Evolutionary conservation across 1,284 basidiomycete species (phyloP), one percentile per base, ranked within the genome.

Genomic region (Malassezia caprae): DNA sequence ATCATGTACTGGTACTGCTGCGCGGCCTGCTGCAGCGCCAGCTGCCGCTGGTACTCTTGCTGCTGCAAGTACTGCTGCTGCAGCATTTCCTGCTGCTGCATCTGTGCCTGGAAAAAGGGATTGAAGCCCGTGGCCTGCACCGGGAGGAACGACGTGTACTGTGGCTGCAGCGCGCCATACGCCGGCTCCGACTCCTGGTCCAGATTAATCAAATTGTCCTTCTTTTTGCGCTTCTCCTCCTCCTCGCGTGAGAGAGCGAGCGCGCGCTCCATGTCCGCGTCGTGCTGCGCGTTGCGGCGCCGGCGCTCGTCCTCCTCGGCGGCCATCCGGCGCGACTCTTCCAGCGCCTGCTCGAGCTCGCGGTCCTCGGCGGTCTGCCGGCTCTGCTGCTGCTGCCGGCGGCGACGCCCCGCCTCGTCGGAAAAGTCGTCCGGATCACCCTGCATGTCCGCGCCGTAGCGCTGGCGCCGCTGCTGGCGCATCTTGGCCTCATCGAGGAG

Each of bases 371-470:
- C 42, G 53, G 51, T 49, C 49, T 51, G 63, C 42, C 79, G 77
- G 42, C 79, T 79, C 63, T 86, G 84, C 57, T 94, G 90, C 63
- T 85, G 83, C n/a, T 81, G 83, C 59, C 82, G 79, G 31, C 81
- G 80, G 66, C 81, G 79, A 78, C 90, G 88, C 68, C 88, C 90
- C 76, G 85, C 88, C 72, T 90, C 89, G 56, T 68, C 66, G 19
- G 61, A 47, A 27, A 48, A 63, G 46, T 67, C 63, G 17, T 83
- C 83, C 45, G 82, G 80, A 8, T 56, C 58, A n/a, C 54, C 17
- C 17, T 93, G 84, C 78, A 96, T 90, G 39, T 90, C 83, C 91
- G 96, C 98, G 59, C 82, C 81, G 3, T 90, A 89, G 24, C 93
- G 81, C 43, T 83, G 82, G 23, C 85, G 81, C 40, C 94, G 82